Percentiles rank a stretch among this genome's conserved stretches.
These are phyloP conservation scores for Cercophora scortea DNA, from an alignment of 495 filamentous ascomycete species.

Conservation along the genomic window DNA sequence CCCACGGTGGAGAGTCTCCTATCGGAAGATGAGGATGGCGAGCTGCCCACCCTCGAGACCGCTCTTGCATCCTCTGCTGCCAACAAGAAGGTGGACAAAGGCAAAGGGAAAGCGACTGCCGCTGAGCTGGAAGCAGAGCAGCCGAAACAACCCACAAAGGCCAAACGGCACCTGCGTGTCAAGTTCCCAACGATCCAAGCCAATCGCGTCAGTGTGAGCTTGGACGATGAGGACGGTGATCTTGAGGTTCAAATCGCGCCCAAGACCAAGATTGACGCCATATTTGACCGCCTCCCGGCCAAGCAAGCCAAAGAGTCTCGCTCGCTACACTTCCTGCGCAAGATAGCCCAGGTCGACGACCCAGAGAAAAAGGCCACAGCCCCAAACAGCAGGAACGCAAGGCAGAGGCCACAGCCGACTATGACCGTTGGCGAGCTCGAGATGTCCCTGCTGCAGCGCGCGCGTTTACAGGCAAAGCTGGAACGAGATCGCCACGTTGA, in stretches of 20 bases:
- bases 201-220: slow-evolving; percentile 20
- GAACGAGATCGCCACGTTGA: slow-evolving; percentile 75
- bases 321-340: slow-evolving; percentile 60
- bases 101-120: slow-evolving; percentile 43
- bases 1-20: neutral
- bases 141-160: slow-evolving; percentile 8
- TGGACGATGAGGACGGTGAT: slow-evolving; percentile 31
- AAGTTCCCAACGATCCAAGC: slow-evolving; percentile 26
- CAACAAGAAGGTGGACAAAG: slow-evolving; percentile 39
- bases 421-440: slow-evolving; percentile 67
- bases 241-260: slow-evolving; percentile 28
- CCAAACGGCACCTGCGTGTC: slow-evolving; percentile 33
- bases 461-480: slow-evolving; percentile 68
- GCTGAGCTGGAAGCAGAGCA: slow-evolving; percentile 14
- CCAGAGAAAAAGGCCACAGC: slow-evolving; percentile 33
- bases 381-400: slow-evolving; percentile 16
- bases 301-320: slow-evolving; percentile 50
- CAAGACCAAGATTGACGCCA: slow-evolving; percentile 39
- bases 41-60: slow-evolving; percentile 28
- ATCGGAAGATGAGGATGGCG: slow-evolving; percentile 16
- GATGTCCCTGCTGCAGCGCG: slow-evolving; percentile 55
- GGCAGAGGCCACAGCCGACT: slow-evolving; percentile 27
- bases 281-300: slow-evolving; percentile 63
- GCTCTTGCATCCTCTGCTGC: slow-evolving; percentile 9
- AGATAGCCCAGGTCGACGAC: slow-evolving; percentile 63